Evolutionary conservation across 345 rosid species (phyloP).

Genomic region (Leavenworthia alabamica): DNA sequence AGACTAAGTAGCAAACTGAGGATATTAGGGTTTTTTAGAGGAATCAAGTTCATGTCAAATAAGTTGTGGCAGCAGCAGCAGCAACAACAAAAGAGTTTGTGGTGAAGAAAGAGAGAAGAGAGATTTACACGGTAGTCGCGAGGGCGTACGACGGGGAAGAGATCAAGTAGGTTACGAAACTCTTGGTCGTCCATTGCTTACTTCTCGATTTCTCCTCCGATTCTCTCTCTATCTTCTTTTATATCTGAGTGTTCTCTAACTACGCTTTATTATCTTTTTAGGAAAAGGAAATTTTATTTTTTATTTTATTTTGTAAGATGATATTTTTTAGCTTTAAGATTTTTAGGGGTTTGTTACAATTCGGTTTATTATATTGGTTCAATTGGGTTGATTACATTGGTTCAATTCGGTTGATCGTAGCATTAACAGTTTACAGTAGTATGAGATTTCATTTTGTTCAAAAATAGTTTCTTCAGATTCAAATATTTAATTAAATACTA

Average conservation of each 20-base stretch:
- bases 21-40: conserved; percentile 5
- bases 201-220: conserved; percentile 9
- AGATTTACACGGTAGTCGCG: conserved; percentile 52
- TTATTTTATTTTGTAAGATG: not conserved
- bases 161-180: conserved; percentile 63
- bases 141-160: conserved; percentile 77
- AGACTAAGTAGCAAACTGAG: not conserved
- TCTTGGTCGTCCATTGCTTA: conserved; percentile 67
- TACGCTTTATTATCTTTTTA: not conserved
- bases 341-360: too few species aligned
- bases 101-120: not conserved
- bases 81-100: not conserved
- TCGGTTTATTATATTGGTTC: too few species aligned
- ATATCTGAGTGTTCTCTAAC: not conserved
- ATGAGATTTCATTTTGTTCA: too few species aligned
- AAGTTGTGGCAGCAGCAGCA: not conserved
- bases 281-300: not conserved
- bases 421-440: too few species aligned
- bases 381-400: too few species aligned
- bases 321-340: not conserved
- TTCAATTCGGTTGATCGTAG: too few species aligned
- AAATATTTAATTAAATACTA: too few species aligned
- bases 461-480: too few species aligned
- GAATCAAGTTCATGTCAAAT: not conserved
- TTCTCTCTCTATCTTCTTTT: conserved; percentile 1